A percentile compares a stretch with the other conserved stretches of the same genome.
phyloP scores from a whole-genome alignment of 225 moss, liverwort and hornwort species.

The Physcomitrium patens region DNA sequence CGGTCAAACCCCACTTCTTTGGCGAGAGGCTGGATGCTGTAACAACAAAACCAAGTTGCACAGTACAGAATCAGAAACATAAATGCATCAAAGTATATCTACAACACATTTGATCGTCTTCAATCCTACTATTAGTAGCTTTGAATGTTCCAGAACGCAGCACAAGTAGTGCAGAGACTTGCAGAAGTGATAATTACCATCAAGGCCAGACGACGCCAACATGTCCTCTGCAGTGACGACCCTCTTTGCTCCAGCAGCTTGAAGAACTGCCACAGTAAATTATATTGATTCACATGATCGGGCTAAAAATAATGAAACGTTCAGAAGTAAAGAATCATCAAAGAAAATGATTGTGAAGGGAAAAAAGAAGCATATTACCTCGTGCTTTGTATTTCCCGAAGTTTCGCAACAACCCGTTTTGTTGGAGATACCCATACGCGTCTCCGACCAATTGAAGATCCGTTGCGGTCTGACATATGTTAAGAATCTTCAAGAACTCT shows the following conservation, averaged over 20 bases:
- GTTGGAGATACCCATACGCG: conserved; percentile 80
- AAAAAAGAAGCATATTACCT: conserved; percentile 47
- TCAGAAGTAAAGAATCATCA: conserved; percentile 9
- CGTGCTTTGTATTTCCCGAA: conserved; percentile 78
- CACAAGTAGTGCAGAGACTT: neutral
- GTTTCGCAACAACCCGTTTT: conserved; percentile 58
- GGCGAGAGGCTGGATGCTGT: conserved; percentile 93
- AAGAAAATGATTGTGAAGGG: neutral
- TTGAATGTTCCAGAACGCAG: neutral
- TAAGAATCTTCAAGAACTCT: conserved; percentile 69
- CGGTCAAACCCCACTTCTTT: conserved; percentile 91
- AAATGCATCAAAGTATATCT: neutral
- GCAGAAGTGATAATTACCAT: conserved; percentile 47
- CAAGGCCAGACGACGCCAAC: conserved; percentile 78
- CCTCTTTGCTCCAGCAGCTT: conserved; percentile 71
- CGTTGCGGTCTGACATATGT: conserved; percentile 62
- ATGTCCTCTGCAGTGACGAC: conserved; percentile 81
- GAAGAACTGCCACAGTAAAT: conserved; percentile 34
- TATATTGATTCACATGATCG: conserved; percentile 11
- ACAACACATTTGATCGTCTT: neutral
- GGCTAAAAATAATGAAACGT: conserved; percentile 8
- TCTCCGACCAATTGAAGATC: conserved; percentile 74
- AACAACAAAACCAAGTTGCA: conserved; percentile 23
- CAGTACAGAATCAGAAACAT: conserved; percentile 25
- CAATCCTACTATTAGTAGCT: neutral